Evolutionary conservation across 305 asterid species (phyloP), one percentile per base, ranked within the genome.

Genomic region (Rubia tinctorum): DNA sequence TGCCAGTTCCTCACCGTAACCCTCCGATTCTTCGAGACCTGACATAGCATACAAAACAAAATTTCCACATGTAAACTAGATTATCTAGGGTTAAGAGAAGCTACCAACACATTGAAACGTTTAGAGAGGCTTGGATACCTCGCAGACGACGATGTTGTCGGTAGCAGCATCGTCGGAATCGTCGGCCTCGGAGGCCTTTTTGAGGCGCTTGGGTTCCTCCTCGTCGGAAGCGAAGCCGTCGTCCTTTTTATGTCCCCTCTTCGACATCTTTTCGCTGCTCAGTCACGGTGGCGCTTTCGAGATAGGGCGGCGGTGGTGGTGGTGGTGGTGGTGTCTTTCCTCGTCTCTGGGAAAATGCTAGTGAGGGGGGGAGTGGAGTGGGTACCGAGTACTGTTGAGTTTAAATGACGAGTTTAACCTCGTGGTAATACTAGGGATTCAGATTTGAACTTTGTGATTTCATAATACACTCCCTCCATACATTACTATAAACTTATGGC

Each of bases 1-100:
- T 83, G 86, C 97, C 96, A 95, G 77, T 42, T 89, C 90, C 96
- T 89, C 81, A 95, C 99, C 1, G 90, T 80, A 25, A 94, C 97
- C 73, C 84, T 90, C n/a, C 98, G 88, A 75, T 90, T 94, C 87
- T 88, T 94, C 23, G 98, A 92, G 68, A 94, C 79, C 96, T 92
- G 53, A n/a, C 71, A 73, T 8, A 68, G 14, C 68, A 62, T 66
- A 8, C 25, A 15, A 30, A 13, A 43, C 27, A 15, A 25, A 45
- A 62, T 30, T 60, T 56, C 17, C 59, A 20, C 39, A 7, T 15
- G 5, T 18, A 10, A 6, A 71, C 49, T 39, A 9, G n/a, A 12
- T 12, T 13, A 42, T 18, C 76, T 18, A n/a, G 8, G 10, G 20
- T 53, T 4, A 39, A 13, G 45, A 64, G 42, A 22, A 42, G 10